Base-by-base conservation (phyloP, 495 filamentous ascomycete genomes). In the Elasticomyces elasticus region DNA sequence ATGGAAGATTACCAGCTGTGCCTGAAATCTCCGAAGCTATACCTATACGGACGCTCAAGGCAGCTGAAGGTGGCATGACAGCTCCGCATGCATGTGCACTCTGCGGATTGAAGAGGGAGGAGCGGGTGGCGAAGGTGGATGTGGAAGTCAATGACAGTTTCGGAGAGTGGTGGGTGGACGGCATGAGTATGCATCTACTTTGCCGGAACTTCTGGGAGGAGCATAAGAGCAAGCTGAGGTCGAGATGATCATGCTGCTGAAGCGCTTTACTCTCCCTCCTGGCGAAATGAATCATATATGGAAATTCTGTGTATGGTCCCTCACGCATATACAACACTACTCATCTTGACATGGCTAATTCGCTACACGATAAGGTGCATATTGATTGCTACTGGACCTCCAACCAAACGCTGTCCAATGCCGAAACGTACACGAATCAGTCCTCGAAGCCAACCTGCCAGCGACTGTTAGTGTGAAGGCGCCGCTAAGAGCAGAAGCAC, bases 91-190 rank as follows among this genome's bases (percentile, higher is more conserved):
- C 79, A n/a, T 98, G 92, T 69, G 79, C 86, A 48, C 74, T 98
- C 22, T 98, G 92, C 70, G 88, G 88, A 1, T 70, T 97, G 58
- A 89, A 82, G 69, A 72, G 90, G 60, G 86, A 94, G 41, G 92
- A 98, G 71, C 74, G 90, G 31, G 71, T 96, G 19, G 65, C 72
- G 1, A 81, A 77, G 59, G 73, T 94, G 26, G 90, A 95, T 67
- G 72, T 82, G 25, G 73, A 80, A 51, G 83, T 94, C 19, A 79
- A 87, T 58, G 92, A 95, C 71, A 88, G 82, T 67, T 90, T 94
- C 72, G 87, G 87, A 35, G 89, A 96, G 69, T 96, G 88, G 88
- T 98, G 92, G 92, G 75, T 84, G 13, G 86, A 94, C 31, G 83
- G 90, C 83, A 85, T 40, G 85, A 95, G 53, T 26, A 70, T 69